A percentile compares a stretch with the other conserved stretches of the same genome.
These are phyloP conservation scores for Trichoderma polysporum DNA, from an alignment of 2,329 filamentous ascomycete species.

Conservation along the genomic window DNA sequence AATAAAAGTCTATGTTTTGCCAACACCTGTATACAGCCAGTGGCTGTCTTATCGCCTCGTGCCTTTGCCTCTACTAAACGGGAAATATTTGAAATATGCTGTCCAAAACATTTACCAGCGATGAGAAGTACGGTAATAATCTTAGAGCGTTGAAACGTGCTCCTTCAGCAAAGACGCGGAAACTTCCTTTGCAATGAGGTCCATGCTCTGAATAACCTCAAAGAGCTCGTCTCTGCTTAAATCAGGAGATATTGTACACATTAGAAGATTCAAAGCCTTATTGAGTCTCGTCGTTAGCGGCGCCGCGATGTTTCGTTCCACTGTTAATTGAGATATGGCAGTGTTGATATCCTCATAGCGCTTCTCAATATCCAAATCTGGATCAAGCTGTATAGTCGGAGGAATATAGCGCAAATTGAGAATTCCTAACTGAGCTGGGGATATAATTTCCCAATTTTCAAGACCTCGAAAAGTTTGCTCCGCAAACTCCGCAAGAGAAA, in stretches of 20 bases:
- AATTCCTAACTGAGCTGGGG: slow-evolving; percentile 26
- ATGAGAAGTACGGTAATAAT: not conserved
- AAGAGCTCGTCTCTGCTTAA: slow-evolving; percentile 31
- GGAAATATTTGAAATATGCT: not conserved
- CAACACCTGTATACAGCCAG: not conserved
- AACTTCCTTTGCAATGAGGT: not conserved
- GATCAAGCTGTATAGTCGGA: not conserved
- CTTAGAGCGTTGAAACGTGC: not conserved
- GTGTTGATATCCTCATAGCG: slow-evolving; percentile 17
- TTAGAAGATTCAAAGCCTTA: slow-evolving; percentile 21
- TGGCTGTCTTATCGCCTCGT: not conserved
- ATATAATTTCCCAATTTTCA: slow-evolving; percentile 28
- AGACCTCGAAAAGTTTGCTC: slow-evolving; percentile 23
- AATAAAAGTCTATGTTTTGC: not conserved
- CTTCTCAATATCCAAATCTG: not conserved
- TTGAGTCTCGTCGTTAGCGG: slow-evolving; percentile 22
- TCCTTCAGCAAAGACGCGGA: not conserved
- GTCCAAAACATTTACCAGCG: not conserved
- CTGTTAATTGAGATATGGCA: slow-evolving; percentile 12
- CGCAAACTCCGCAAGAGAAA: slow-evolving; percentile 26
- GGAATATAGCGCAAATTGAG: slow-evolving; percentile 28
- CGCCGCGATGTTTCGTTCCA: slow-evolving; percentile 20
- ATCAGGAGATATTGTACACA: slow-evolving; percentile 19
- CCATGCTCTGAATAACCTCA: not conserved
- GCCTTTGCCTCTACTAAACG: too few species aligned